phyloP scores from a whole-genome alignment of 2,329 filamentous ascomycete species.

The Alternaria longipes region DNA sequence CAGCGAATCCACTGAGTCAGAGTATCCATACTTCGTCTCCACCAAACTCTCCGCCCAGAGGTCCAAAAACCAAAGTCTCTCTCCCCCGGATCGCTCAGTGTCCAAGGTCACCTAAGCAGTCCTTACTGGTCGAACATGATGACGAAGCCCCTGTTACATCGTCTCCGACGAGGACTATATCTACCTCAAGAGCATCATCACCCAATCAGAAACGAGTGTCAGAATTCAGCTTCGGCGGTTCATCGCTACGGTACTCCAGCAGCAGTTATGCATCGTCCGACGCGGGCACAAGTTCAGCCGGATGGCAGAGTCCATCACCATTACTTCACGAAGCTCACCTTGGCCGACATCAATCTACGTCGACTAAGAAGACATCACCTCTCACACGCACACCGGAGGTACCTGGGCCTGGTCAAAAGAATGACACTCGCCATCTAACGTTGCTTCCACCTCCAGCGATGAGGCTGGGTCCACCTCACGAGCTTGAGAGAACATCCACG shows the following conservation, averaged over 20 bases:
- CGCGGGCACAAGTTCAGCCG: slow-evolving; percentile 56
- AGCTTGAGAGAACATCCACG: slow-evolving; percentile 20
- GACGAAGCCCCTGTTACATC: slow-evolving; percentile 14
- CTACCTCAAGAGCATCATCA: slow-evolving; percentile 19
- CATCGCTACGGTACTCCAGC: slow-evolving; percentile 84
- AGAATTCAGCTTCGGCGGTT: slow-evolving; percentile 61
- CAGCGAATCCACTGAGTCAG: background rate
- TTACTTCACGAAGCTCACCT: slow-evolving; percentile 19
- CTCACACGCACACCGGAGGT: slow-evolving; percentile 29
- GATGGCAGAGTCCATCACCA: slow-evolving; percentile 23
- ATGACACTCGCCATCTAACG: slow-evolving; percentile 24
- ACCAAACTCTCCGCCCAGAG: slow-evolving; percentile 1
- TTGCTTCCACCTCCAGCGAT: slow-evolving; percentile 38
- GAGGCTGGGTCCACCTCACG: slow-evolving; percentile 24
- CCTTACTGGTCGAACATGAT: slow-evolving; percentile 11
- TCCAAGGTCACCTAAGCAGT: slow-evolving; percentile 7
- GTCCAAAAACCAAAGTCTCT: slow-evolving; percentile 12
- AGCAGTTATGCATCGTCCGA: slow-evolving; percentile 85
- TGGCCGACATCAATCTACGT: slow-evolving; percentile 19
- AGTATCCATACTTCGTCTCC: background rate
- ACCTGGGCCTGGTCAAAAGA: slow-evolving; percentile 20
- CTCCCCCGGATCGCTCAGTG: slow-evolving; percentile 15
- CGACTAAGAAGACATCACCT: slow-evolving; percentile 22
- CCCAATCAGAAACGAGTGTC: slow-evolving; percentile 33
- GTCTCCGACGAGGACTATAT: slow-evolving; percentile 13